Evolutionary conservation across 2,329 filamentous ascomycete species (phyloP).

Genomic region (Alternaria rosae): DNA sequence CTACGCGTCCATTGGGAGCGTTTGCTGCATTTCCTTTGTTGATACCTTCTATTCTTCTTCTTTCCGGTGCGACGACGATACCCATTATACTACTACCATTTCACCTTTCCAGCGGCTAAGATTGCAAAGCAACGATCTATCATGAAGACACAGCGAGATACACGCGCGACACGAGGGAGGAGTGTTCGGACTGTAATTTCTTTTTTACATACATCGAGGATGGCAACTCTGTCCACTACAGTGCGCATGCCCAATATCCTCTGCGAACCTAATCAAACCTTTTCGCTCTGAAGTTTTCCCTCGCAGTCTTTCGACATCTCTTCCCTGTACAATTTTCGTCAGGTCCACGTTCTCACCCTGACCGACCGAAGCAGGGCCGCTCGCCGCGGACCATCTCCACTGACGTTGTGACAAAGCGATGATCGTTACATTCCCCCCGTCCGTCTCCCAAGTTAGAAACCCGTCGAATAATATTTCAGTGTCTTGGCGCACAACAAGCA

Average conservation of each 20-base stretch:
- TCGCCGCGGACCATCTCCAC: conserved; percentile 4
- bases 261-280: conserved; percentile 19
- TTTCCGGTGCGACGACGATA: conserved; percentile 46
- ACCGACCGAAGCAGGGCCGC: conserved; percentile 14
- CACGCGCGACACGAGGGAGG: conserved; percentile 22
- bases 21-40: conserved; percentile 20
- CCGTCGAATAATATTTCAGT: conserved; percentile 9
- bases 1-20: conserved; percentile 32
- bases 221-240: conserved; percentile 10
- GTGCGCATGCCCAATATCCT: conserved; percentile 4
- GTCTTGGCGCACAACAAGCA: conserved; percentile 4
- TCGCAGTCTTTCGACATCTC: neutral
- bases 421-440: conserved; percentile 1
- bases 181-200: conserved; percentile 24
- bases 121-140: conserved; percentile 33
- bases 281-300: conserved; percentile 4
- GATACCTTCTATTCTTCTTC: conserved; percentile 27
- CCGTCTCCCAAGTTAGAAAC: conserved; percentile 1
- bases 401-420: conserved; percentile 14
- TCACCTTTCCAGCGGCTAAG: conserved; percentile 31
- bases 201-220: conserved; percentile 22
- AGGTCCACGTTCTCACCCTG: conserved; percentile 7
- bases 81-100: conserved; percentile 45
- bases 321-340: conserved; percentile 13
- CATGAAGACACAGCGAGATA: conserved; percentile 28